Evolutionary conservation across 768 basidiomycete species (phyloP).

Genomic region (Trametes punicea): DNA sequence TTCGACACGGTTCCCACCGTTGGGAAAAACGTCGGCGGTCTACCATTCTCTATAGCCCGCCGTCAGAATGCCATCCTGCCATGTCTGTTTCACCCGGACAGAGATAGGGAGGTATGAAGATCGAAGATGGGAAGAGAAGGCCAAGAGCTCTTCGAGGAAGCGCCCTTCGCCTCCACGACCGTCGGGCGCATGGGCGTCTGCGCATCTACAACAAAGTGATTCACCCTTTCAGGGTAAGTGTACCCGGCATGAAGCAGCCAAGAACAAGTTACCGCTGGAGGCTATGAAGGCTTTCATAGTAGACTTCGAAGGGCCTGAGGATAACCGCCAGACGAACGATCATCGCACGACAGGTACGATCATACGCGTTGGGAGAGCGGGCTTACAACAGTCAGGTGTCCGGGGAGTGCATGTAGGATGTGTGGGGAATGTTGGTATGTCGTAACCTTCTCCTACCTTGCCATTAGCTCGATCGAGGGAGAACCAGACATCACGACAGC

Average conservation of each 20-base stretch:
- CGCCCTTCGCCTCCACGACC: conserved; percentile 11
- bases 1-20: neutral
- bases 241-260: neutral
- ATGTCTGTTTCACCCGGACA: no score
- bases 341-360: conserved; percentile 6
- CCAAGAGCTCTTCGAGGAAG: neutral
- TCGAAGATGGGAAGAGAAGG: neutral
- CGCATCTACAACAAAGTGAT: neutral
- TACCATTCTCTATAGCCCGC: conserved; percentile 5
- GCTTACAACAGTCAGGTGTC: neutral
- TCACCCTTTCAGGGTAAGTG: neutral
- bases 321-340: neutral
- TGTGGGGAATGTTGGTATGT: neutral
- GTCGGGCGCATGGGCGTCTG: conserved; percentile 10
- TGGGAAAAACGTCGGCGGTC: neutral
- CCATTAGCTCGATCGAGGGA: neutral
- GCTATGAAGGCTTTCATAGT: neutral
- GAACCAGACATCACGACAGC: neutral
- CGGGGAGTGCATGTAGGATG: neutral
- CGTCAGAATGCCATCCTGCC: neutral
- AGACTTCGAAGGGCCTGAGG: neutral
- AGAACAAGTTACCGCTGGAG: neutral
- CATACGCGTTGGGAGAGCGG: neutral
- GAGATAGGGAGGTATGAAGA: neutral
- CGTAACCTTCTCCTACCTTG: neutral